These are phyloP conservation scores for Mycena latifolia DNA, from an alignment of 768 basidiomycete genomes.

Conservation along the genomic window DNA sequence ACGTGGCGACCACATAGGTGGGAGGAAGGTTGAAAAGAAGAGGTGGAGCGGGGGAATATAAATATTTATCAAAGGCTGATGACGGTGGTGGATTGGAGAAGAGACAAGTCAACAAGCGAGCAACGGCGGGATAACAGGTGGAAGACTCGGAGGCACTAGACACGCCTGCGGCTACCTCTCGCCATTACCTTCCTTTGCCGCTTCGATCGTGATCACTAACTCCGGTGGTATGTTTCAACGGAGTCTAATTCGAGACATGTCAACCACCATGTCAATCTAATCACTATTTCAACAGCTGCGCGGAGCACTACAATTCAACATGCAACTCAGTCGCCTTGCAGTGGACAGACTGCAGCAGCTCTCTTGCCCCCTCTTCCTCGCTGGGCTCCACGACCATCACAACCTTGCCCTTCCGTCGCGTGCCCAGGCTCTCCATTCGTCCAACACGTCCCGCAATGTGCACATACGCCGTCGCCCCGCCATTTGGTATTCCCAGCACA, in stretches of 20 bases:
- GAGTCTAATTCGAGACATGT: too few relatives aligned
- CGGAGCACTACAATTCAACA: background rate
- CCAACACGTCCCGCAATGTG: constrained; percentile 85
- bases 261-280: background rate
- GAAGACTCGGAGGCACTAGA: background rate
- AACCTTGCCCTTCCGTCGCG: constrained; percentile 69
- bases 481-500: constrained; percentile 71
- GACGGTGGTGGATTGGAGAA: constrained; percentile 3
- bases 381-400: constrained; percentile 61
- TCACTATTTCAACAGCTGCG: background rate
- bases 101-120: background rate
- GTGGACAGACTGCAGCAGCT: constrained; percentile 40
- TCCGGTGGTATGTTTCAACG: too few relatives aligned
- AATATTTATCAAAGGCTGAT: constrained; percentile 11
- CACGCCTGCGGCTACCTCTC: too few relatives aligned
- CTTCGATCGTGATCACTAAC: too few relatives aligned
- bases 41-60: constrained; percentile 21
- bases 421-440: constrained; percentile 57
- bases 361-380: constrained; percentile 49
- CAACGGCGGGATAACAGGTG: background rate
- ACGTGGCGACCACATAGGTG: constrained; percentile 36
- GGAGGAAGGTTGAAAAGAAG: constrained; percentile 14
- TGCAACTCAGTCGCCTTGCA: constrained; percentile 36
- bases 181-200: background rate
- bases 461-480: constrained; percentile 64